Evolutionary conservation across 1,284 basidiomycete species (phyloP).

Genomic region (Melanopsichium pennsylvanicum): DNA sequence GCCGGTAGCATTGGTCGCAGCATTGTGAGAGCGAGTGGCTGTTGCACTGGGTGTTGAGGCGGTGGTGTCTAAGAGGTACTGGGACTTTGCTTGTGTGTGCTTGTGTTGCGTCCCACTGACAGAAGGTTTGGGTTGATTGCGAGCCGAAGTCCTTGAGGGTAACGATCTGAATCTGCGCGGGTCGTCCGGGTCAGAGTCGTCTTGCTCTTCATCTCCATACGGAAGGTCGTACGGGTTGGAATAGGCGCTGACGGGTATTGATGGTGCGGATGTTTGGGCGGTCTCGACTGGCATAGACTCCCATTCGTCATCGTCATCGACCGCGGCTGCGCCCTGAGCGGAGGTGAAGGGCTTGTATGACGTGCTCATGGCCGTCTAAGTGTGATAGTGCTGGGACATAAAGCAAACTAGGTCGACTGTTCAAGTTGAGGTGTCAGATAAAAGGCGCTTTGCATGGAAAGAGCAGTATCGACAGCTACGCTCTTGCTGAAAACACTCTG

Average conservation of each 20-base stretch:
- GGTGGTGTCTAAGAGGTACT: constrained; percentile 16
- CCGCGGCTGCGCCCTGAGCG: background rate
- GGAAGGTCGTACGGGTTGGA: constrained; percentile 34
- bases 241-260: constrained; percentile 20
- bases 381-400: background rate
- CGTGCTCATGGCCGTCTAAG: constrained; percentile 30
- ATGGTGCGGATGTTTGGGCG: background rate
- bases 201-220: constrained; percentile 41
- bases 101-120: constrained; percentile 22
- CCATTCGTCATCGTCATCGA: constrained; percentile 58
- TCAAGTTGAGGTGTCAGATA: no score
- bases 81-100: constrained; percentile 7
- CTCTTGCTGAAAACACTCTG: no score
- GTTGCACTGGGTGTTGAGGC: constrained; percentile 4
- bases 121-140: constrained; percentile 10
- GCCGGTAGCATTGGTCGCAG: constrained; percentile 56
- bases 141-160: constrained; percentile 21
- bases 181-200: constrained; percentile 44
- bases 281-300: constrained; percentile 52
- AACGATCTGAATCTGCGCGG: constrained; percentile 34
- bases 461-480: no score
- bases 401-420: no score
- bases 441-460: no score
- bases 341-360: constrained; percentile 3
- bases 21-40: constrained; percentile 9